Evolutionary conservation across 257 asterid species (phyloP).

Genomic region (Penstemon eatonii): DNA sequence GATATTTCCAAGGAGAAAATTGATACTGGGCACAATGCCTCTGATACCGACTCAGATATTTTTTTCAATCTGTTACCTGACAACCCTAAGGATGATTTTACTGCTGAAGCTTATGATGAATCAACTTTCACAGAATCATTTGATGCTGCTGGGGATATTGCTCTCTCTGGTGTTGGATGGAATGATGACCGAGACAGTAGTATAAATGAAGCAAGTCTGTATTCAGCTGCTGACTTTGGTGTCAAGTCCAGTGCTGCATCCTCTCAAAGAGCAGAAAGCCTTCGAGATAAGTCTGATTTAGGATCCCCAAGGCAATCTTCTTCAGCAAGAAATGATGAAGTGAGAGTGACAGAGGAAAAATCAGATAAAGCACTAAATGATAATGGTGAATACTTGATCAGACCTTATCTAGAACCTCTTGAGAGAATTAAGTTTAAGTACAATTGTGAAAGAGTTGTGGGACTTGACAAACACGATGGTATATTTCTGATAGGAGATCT

Average conservation of each 20-base stretch:
- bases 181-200: conserved; percentile 87
- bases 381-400: conserved; percentile 93
- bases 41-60: conserved; percentile 60
- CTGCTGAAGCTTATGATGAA: conserved; percentile 61
- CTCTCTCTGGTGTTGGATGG: conserved; percentile 86
- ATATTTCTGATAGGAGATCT: conserved; percentile 90
- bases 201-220: conserved; percentile 80
- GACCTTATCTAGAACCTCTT: conserved; percentile 83
- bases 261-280: conserved; percentile 67
- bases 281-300: conserved; percentile 67
- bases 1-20: conserved; percentile 69
- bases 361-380: conserved; percentile 85
- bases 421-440: conserved; percentile 89
- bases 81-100: conserved; percentile 55
- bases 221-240: conserved; percentile 90
- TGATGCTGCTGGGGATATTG: conserved; percentile 64
- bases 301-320: conserved; percentile 81
- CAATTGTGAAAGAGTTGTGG: conserved; percentile 97
- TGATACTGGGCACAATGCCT: conserved; percentile 49
- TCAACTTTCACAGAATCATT: conserved; percentile 61
- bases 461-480: conserved; percentile 98
- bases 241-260: conserved; percentile 75
- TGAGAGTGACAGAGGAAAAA: conserved; percentile 63
- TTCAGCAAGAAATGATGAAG: conserved; percentile 60
- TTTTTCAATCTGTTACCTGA: conserved; percentile 63